Conservation (phyloP, 768 basidiomycete species). For the Strobilomyces dryophilus region DNA sequence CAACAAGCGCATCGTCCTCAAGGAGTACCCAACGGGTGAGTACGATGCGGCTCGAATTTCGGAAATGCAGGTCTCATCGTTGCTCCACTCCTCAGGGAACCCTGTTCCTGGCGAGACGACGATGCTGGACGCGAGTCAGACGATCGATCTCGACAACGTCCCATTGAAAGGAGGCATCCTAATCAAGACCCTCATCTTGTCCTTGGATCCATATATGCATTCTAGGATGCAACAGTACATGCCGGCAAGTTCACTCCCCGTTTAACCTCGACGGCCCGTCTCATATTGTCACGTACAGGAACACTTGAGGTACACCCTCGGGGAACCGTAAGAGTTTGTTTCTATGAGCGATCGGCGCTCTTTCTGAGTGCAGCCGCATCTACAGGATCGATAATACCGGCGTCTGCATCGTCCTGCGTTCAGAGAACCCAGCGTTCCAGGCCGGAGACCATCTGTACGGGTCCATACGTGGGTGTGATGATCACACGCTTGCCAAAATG, state of each 20-base stretch:
- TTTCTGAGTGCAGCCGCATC: not conserved
- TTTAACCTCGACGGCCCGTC: slow-evolving; percentile 19
- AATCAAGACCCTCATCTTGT: slow-evolving; percentile 46
- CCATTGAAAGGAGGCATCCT: slow-evolving; percentile 44
- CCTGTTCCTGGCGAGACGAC: slow-evolving; percentile 39
- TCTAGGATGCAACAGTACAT: slow-evolving; percentile 32
- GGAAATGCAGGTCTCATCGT: not conserved
- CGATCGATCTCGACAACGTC: slow-evolving; percentile 47
- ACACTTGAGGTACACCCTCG: not conserved
- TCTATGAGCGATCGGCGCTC: not conserved
- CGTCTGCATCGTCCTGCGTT: slow-evolving; percentile 29
- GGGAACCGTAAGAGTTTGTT: not conserved
- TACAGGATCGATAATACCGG: slow-evolving; percentile 5
- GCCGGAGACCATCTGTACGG: slow-evolving; percentile 15
- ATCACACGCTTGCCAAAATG: too few relatives aligned
- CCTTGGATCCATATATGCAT: slow-evolving; percentile 44
- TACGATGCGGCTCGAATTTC: not conserved
- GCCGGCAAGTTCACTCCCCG: slow-evolving; percentile 31
- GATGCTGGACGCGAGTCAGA: slow-evolving; percentile 39
- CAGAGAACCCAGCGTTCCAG: slow-evolving; percentile 9
- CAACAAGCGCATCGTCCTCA: slow-evolving; percentile 36
- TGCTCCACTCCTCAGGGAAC: not conserved
- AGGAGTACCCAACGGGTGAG: slow-evolving; percentile 23
- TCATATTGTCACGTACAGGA: slow-evolving; percentile 11
- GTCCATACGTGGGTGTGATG: slow-evolving; percentile 26